A percentile compares a stretch with the other conserved stretches of the same genome.
Evolutionary conservation across 768 basidiomycete species (phyloP).

Genomic region (Flagelloscypha sp.): DNA sequence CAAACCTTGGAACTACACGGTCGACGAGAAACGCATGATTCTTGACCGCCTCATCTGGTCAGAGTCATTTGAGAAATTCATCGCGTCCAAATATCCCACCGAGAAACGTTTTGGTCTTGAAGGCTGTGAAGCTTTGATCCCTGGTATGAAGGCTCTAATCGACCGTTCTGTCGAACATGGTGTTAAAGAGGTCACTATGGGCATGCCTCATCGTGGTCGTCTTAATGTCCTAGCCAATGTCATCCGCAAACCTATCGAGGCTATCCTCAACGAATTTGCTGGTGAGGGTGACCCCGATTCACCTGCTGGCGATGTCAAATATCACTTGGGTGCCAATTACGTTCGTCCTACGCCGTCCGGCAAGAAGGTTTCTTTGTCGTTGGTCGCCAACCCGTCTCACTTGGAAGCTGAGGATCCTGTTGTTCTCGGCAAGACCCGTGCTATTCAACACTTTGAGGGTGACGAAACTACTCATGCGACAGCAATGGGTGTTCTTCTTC

Average conservation of each 20-base stretch:
- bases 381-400: slow-evolving; percentile 98
- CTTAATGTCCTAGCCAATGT: slow-evolving; percentile 98
- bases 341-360: slow-evolving; percentile 96
- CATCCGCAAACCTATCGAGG: slow-evolving; percentile 96
- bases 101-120: slow-evolving; percentile 99
- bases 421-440: slow-evolving; percentile 98
- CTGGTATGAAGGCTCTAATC: slow-evolving; percentile 99
- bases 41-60: slow-evolving; percentile 99
- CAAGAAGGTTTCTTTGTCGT: slow-evolving; percentile 93
- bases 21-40: slow-evolving; percentile 99
- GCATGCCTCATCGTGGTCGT: slow-evolving; percentile 99
- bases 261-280: slow-evolving; percentile 94
- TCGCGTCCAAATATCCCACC: slow-evolving; percentile 96
- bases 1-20: slow-evolving; percentile 93
- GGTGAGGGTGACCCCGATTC: slow-evolving; percentile 66
- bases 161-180: slow-evolving; percentile 97
- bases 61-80: slow-evolving; percentile 98
- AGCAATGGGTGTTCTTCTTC: slow-evolving; percentile 92
- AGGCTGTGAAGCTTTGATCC: slow-evolving; percentile 94
- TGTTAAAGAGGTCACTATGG: slow-evolving; percentile 92
- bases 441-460: slow-evolving; percentile 88
- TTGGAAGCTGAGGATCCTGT: slow-evolving; percentile 96
- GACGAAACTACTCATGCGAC: slow-evolving; percentile 74
- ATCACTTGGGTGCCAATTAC: slow-evolving; percentile 98
- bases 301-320: slow-evolving; percentile 96